Base-by-base conservation (phyloP, 208 protist species). In the Trypanosoma grayi region DNA sequence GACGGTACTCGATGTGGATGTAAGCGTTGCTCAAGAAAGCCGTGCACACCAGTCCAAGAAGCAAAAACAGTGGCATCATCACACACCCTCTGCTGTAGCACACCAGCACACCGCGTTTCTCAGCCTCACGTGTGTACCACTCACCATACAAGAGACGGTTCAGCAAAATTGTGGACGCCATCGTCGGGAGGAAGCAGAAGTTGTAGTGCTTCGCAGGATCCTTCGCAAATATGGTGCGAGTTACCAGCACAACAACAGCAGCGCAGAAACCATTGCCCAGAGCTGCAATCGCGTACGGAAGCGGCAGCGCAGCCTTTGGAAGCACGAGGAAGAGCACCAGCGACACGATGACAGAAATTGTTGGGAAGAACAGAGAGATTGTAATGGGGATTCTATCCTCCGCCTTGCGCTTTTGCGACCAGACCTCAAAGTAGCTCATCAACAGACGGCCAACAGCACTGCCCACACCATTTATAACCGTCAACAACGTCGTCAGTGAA, bases 171-270 rank as follows among this genome's bases (percentile, higher is more conserved):
- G 61, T 83, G 60, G 77, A 75, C 44, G 85, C 72, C 41, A 89
- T 74, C 52, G 74, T 82, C 1, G 79, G 81, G 4, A 70, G 71
- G 52, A 81, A 92, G 66, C 79, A 83, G 50, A 87, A 89, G 61
- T 92, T 92, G 73, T 92, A 92, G 72, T 89, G 81, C 61, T 92
- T 92, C 28, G 81, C 85, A 46, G 89, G 70, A 52, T 92, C 85
- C 11, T 75, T 44, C 0, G 85, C 72, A 66, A 84, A 92, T 60
- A 88, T 79, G 39, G 85, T 79, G 24, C 82, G 78, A n/a, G 83
- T 52, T 13, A 66, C 48, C 4, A 92, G 64, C 0, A 81, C 60
- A 18, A 77, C 80, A 20, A 82, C 44, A 55, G 72, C 81, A 81
- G 81, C 89, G 20, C 73, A 77, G 47, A 82, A 52, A n/a, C 85